Evolutionary conservation across 1,284 basidiomycete genomes (phyloP).

Genomic region (Omphalotus olearius): DNA sequence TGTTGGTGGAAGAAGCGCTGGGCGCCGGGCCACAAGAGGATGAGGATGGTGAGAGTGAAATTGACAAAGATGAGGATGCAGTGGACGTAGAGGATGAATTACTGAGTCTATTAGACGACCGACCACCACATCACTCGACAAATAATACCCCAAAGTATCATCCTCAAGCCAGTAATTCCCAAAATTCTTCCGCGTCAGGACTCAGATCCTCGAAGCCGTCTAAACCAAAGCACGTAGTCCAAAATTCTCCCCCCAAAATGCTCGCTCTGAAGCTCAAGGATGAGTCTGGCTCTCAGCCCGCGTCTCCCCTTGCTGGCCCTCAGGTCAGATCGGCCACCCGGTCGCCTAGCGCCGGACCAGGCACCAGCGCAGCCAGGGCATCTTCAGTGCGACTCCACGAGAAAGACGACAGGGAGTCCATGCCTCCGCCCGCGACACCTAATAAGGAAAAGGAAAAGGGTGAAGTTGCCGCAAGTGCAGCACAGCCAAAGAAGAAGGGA

Average conservation of each 20-base stretch:
- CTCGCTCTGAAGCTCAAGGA: background rate
- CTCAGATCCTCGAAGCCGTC: too few relatives aligned
- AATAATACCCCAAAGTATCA: background rate
- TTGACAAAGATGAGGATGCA: constrained; percentile 17
- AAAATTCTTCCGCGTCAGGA: too few relatives aligned
- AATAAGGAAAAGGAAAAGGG: constrained; percentile 24
- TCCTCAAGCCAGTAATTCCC: too few relatives aligned
- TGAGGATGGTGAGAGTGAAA: constrained; percentile 21
- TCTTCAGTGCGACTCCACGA: constrained; percentile 22
- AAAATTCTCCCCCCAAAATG: background rate
- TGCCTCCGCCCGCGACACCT: constrained; percentile 49
- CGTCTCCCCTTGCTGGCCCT: background rate
- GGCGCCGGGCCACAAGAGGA: constrained; percentile 18
- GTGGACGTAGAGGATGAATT: constrained; percentile 71
- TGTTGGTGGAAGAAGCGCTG: constrained; percentile 35
- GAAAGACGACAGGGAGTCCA: constrained; percentile 45
- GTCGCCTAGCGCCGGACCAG: constrained; percentile 18
- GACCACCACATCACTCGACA: constrained; percentile 22
- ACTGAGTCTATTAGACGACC: constrained; percentile 60
- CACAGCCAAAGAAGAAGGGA: constrained; percentile 43
- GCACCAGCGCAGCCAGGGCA: constrained; percentile 6
- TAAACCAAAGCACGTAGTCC: background rate
- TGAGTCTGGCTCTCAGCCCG: background rate
- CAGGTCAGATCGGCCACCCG: constrained; percentile 10
- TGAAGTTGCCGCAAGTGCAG: constrained; percentile 18